Evolutionary conservation across 495 filamentous ascomycete genomes (phyloP), one percentile per base, ranked within the genome.

Genomic region (Ramalina peruviana): DNA sequence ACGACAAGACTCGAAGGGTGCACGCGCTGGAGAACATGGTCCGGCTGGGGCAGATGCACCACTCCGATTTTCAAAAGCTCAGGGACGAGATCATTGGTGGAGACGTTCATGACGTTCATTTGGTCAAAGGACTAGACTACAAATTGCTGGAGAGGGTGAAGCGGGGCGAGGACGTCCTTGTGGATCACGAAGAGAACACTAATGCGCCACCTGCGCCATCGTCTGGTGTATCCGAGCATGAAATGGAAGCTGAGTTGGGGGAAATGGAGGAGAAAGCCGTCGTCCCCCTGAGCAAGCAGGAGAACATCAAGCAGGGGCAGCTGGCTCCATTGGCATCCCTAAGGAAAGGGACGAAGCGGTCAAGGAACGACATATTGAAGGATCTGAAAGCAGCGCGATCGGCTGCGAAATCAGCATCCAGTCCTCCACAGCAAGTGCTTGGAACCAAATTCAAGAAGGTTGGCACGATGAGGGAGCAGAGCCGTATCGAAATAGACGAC

Each of bases 61-160:
- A 75, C 55, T 71, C 68, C 39, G 82, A 77, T 4, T 94, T 89
- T 60, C 82, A 86, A 46, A 77, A 74, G 54, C 62, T 92, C 39
- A 70, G 80, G 23, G 71, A 73, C 42, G 77, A 93, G 56, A 84
- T 95, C 46, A 79, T 88, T 3, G 89, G 88, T 3, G 90, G 88
- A 5, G 86, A 94, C 60, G 60, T 87, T 26, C 65, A 66, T 3
- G 83, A 81, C 57, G 90, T 85, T 36, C 85, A 93, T 72, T 67
- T 95, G 58, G 80, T 95, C 27, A 97, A 96, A 65, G 92, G 92
- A 2, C 65, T 98, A 51, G 93, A 98, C 65, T 83, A 82, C 58
- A 80, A 80, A 63, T 65, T 98, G 17, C 66, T 98, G 43, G 78
- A 82, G 62, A 73, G 83, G 58, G 73, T 88, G 26, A 74, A 72